Base-by-base conservation (phyloP, 1,284 basidiomycete genomes). In the Ceratobasidium theobromae region DNA sequence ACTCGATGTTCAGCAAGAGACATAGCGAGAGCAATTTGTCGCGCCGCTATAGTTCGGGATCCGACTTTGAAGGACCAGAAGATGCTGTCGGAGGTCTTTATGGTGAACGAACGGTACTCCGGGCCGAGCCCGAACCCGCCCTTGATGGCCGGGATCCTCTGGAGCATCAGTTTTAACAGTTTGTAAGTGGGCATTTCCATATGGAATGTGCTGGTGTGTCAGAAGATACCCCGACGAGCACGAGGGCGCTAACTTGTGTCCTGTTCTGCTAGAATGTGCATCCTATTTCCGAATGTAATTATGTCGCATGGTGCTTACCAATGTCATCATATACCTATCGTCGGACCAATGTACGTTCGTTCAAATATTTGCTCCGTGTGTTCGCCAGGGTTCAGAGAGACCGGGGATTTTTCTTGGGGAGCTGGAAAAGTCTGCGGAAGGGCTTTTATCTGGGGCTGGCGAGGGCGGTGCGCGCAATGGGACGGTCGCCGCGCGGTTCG, bases 21-120 rank as follows among this genome's bases (percentile, higher is more conserved):
- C 52, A 40, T 35, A 55, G 38, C 46, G 46, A 51, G n/a, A 48
- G 18, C 54, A 53, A 16, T 28, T 9, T 53, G 51, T 84, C 84
- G n/a, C 73, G 76, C 21, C 73, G 78, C 69, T 81, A 77, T 58
- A 75, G 79, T 65, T 83, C 85, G 23, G 79, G 38, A 21, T 62
- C 57, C 21, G 57, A 77, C 11, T 77, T 74, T 3, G 86, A 86
- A 53, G 82, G 81, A 72, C 89, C 89, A 4, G 89, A 91, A 76
- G 87, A 87, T 72, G 74, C 88, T 21, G 85, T 86, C 71, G 85
- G 87, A 46, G 84, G 82, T 9, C 76, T 83, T 27, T 89, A 89
- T 72, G 84, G 80, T 25, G 78, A 79, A 18, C 72, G 69, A 16
- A 51, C 57, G 14, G 46, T 46, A 14, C 57, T 62, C 46, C 57